Base-by-base conservation (phyloP, 192 early-diverging fungal genomes). In the Coemansia sp. region DNA sequence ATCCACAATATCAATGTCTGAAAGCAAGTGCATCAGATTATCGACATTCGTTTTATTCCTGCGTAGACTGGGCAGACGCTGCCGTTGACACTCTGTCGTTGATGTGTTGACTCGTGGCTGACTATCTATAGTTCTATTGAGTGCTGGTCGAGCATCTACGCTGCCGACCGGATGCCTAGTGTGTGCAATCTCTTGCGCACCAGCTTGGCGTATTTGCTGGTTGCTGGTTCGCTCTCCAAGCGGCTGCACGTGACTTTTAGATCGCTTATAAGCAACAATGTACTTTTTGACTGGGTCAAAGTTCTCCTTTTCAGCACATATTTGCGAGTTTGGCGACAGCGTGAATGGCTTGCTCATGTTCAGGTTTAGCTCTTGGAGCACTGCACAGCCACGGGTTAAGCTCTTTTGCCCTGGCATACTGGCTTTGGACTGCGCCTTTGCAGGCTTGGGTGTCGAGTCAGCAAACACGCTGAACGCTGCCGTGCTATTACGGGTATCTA, bases 301-400 rank as follows among this genome's bases (percentile, higher is more conserved):
- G 57, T 76, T 76, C 61, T 76, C 74, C 64, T 76, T 76, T 52
- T 71, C 68, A 0, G 68, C 64, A n/a, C 50, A 27, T 27, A 71
- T 43, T 12, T 59, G 68, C 17, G 74, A 76, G 29, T 56, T 62
- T 11, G 74, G 74, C 10, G 74, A 71, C 9, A 76, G 59, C 4
- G 16, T 29, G 47, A 57, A 64, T 27, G 52, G 39, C 27, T 64
- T 64, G 50, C 64, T 68, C 3, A 45, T 27, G 10, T 23, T 61
- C 3, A 56, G 37, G 6, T 23, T 61, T 2, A 60, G 47, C 10
- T 60, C 61, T n/a, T 63, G 66, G 21, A 74, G 41, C 29, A 59
- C 65, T 4, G 38, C 38, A 17, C 51, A 54, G 21, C 22, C 26
- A 17, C 1, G 35, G 39, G n/a, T 21, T 26, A 6, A 10, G 47